Evolutionary conservation across 1,284 basidiomycete genomes (phyloP).

Genomic region (Grifola frondosa): DNA sequence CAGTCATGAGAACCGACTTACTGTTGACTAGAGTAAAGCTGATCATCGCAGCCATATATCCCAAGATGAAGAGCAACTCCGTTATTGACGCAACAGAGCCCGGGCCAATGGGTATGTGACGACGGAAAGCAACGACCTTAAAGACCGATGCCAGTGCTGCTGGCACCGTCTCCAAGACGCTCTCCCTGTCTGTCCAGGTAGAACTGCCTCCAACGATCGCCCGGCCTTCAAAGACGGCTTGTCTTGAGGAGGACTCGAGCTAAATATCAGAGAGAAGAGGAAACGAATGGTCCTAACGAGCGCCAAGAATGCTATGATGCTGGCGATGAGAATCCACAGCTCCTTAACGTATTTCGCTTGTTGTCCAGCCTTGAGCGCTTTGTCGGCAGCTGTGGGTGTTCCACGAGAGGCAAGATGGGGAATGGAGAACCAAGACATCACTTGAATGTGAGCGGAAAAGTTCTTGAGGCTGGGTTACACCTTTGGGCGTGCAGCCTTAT

Average conservation of each 20-base stretch:
- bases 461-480: conserved; percentile 14
- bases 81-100: conserved; percentile 36
- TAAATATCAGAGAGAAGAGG: conserved; percentile 16
- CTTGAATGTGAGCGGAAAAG: conserved; percentile 2
- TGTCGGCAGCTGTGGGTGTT: conserved; percentile 27
- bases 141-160: conserved; percentile 38
- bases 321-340: conserved; percentile 38
- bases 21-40: conserved; percentile 44
- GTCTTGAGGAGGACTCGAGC: conserved; percentile 4
- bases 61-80: conserved; percentile 43
- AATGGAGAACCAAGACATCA: conserved; percentile 18
- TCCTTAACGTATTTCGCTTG: conserved; percentile 31
- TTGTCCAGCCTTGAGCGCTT: conserved; percentile 26
- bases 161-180: conserved; percentile 34
- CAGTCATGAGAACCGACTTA: conserved; percentile 25
- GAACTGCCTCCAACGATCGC: conserved; percentile 16
- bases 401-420: conserved; percentile 14
- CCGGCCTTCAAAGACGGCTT: too few relatives aligned
- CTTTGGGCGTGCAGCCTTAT: background rate
- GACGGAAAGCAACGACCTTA: conserved; percentile 43
- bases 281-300: conserved; percentile 33
- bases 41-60: conserved; percentile 43
- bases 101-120: conserved; percentile 40
- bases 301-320: conserved; percentile 40
- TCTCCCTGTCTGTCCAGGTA: conserved; percentile 21